These are phyloP conservation scores for Albugo laibachii DNA, from an alignment of 352 stramenopile genomes.

Conservation along the genomic window DNA sequence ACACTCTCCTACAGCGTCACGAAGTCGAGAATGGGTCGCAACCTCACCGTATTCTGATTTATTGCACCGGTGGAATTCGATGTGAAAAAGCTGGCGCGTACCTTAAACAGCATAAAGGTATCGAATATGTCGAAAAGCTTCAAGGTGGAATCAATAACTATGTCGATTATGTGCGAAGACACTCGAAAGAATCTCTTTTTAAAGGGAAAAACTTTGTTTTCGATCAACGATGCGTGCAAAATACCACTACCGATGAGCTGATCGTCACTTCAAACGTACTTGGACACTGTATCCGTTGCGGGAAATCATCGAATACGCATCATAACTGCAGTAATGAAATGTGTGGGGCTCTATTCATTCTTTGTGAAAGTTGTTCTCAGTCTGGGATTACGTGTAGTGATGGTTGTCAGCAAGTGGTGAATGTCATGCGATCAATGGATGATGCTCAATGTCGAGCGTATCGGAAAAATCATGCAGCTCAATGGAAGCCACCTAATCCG, in stretches of 20 bases:
- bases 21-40: conserved; percentile 21
- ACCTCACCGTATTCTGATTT: conserved; percentile 34
- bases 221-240: conserved; percentile 38
- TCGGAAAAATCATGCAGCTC: conserved; percentile 26
- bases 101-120: conserved; percentile 28
- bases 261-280: conserved; percentile 35
- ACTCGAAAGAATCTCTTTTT: conserved; percentile 29
- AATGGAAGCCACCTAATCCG: conserved; percentile 33
- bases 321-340: conserved; percentile 41
- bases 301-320: conserved; percentile 23
- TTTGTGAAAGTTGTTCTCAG: conserved; percentile 21
- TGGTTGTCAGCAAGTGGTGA: conserved; percentile 26
- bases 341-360: conserved; percentile 25
- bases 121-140: conserved; percentile 31
- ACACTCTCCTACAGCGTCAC: conserved; percentile 22
- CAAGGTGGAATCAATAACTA: conserved; percentile 44
- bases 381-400: conserved; percentile 15
- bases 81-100: conserved; percentile 63
- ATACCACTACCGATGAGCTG: conserved; percentile 13
- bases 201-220: conserved; percentile 64
- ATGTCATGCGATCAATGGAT: conserved; percentile 31
- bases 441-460: conserved; percentile 25
- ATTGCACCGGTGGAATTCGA: conserved; percentile 56
- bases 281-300: conserved; percentile 37
- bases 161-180: conserved; percentile 21